A percentile compares a stretch with the other conserved stretches of the same genome.
phyloP scores from a whole-genome alignment of 2,329 filamentous ascomycete genomes.

The Aspergillus niger region DNA sequence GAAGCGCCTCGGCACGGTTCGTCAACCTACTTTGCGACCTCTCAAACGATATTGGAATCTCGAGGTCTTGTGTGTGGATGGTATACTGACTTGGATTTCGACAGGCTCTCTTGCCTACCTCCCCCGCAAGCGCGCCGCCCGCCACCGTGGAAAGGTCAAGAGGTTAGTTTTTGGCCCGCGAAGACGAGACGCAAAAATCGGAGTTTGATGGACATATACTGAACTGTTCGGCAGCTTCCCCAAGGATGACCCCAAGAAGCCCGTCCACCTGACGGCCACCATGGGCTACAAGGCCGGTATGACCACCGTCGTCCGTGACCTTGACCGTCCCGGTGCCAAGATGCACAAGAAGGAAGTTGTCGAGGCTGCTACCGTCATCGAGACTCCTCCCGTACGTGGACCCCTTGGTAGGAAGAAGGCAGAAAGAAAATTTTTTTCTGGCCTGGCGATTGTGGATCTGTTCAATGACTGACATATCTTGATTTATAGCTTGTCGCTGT shows the following conservation, averaged over 20 bases:
- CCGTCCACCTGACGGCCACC: constrained; percentile 94
- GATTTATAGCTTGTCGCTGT: constrained; percentile 90
- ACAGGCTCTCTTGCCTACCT: constrained; percentile 76
- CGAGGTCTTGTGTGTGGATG: constrained; percentile 28
- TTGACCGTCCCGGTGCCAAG: constrained; percentile 99
- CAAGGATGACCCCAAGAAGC: constrained; percentile 99
- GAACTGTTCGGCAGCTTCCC: constrained; percentile 72
- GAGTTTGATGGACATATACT: constrained; percentile 27
- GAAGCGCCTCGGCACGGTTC: constrained; percentile 95
- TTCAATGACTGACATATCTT: constrained; percentile 20
- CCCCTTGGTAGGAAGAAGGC: neutral
- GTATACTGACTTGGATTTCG: constrained; percentile 35
- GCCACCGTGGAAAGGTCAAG: constrained; percentile 98
- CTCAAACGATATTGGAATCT: constrained; percentile 46
- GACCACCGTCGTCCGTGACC: constrained; percentile 98
- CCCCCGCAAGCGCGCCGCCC: constrained; percentile 87
- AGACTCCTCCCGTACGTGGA: constrained; percentile 85
- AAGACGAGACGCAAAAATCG: constrained; percentile 16
- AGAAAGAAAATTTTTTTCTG: neutral
- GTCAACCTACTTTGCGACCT: constrained; percentile 58
- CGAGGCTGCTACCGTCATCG: constrained; percentile 83
- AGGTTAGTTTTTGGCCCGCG: constrained; percentile 63
- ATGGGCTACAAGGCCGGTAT: constrained; percentile 99
- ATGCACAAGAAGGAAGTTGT: constrained; percentile 99
- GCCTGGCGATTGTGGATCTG: neutral